Percentiles rank a stretch among this genome's conserved stretches.
Conservation (phyloP, 805 yeast species). For the Candida taoyuanica region DNA sequence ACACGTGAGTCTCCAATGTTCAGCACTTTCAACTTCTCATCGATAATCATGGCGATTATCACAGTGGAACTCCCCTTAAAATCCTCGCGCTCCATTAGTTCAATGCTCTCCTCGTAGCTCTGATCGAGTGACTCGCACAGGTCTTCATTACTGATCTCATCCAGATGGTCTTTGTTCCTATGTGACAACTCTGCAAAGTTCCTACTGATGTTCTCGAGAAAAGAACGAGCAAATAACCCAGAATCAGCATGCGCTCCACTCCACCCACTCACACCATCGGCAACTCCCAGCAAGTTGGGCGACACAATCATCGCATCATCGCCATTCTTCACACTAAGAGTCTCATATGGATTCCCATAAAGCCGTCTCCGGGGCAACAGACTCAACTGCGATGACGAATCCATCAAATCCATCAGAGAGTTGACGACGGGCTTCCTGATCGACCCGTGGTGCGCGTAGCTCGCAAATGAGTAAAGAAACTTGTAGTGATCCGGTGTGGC, state of each 20-base stretch:
- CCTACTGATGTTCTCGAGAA: constrained; percentile 47
- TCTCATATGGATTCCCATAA: constrained; percentile 48
- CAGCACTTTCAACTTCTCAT: constrained; percentile 40
- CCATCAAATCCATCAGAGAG: constrained; percentile 47
- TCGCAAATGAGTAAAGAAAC: constrained; percentile 41
- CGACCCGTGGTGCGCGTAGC: constrained; percentile 45
- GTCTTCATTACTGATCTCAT: constrained; percentile 39
- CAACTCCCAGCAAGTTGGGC: constrained; percentile 47
- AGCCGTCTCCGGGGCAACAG: constrained; percentile 47
- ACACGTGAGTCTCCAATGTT: constrained; percentile 51
- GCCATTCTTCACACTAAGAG: constrained; percentile 48
- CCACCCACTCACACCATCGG: constrained; percentile 59
- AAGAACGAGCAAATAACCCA: constrained; percentile 49
- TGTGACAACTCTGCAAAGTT: constrained; percentile 25
- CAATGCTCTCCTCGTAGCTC: constrained; percentile 43
- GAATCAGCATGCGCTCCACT: constrained; percentile 42
- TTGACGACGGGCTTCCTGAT: constrained; percentile 36
- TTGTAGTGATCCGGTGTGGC: constrained; percentile 34
- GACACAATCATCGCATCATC: constrained; percentile 56
- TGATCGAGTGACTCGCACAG: constrained; percentile 41
- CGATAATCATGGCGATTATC: constrained; percentile 43
- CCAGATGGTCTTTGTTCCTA: constrained; percentile 27
- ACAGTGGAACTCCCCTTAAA: constrained; percentile 48
- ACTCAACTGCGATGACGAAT: constrained; percentile 38
- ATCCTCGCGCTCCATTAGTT: constrained; percentile 44